A percentile compares a stretch with the other conserved stretches of the same genome.
phyloP scores from a whole-genome alignment of 805 yeast species.

The Kluyveromyces lactis region DNA sequence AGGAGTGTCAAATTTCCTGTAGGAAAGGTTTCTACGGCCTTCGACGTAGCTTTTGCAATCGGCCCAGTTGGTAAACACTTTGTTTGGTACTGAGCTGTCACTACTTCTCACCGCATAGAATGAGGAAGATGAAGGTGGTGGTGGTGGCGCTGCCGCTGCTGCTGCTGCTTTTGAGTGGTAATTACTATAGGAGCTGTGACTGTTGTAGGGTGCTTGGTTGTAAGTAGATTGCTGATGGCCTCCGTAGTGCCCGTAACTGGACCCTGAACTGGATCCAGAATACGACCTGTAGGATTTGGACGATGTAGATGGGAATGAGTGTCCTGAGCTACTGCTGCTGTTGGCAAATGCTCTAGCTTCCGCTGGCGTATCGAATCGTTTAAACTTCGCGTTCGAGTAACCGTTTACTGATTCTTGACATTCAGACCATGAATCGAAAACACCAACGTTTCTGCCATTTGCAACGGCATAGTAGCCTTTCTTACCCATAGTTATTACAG shows the following conservation, averaged over 20 bases:
- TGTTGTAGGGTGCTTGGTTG: too few relatives aligned
- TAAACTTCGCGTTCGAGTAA: conserved; percentile 46
- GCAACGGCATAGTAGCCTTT: conserved; percentile 44
- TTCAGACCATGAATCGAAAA: conserved; percentile 52
- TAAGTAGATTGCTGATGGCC: too few relatives aligned
- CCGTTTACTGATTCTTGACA: conserved; percentile 48
- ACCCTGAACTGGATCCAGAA: too few relatives aligned
- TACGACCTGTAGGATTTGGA: too few relatives aligned
- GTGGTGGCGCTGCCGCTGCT: background rate
- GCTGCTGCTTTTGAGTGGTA: too few relatives aligned
- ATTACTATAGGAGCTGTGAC: too few relatives aligned
- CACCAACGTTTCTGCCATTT: conserved; percentile 46
- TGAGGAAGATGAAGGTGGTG: background rate
- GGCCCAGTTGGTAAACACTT: conserved; percentile 26
- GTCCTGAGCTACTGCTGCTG: too few relatives aligned
- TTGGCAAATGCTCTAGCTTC: conserved; percentile 30
- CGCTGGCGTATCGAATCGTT: conserved; percentile 39
- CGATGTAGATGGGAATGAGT: too few relatives aligned
- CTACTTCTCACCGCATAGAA: conserved; percentile 21
- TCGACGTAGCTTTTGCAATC: conserved; percentile 26
- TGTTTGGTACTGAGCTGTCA: conserved; percentile 18
- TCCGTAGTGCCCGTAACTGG: too few relatives aligned
- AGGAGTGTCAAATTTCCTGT: conserved; percentile 33
- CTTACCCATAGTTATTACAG: conserved; percentile 15
- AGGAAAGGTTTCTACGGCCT: conserved; percentile 33